Evolutionary conservation across 768 basidiomycete species (phyloP).

Genomic region (Galerina marginata): DNA sequence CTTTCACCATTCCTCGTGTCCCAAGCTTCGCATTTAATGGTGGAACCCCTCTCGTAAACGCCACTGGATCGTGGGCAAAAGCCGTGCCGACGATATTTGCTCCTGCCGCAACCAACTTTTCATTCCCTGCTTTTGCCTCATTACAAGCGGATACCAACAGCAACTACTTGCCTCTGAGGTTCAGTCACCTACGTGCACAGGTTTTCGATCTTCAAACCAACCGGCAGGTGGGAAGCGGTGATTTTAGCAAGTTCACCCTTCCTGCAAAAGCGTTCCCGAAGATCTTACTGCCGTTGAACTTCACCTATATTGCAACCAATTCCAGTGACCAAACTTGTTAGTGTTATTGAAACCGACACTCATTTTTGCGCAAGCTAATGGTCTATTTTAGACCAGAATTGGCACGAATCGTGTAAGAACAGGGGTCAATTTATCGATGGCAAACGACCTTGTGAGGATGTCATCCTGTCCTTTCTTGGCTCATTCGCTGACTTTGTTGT

Average conservation of each 20-base stretch:
- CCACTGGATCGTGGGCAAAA: slow-evolving; percentile 60
- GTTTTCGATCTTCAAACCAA: slow-evolving; percentile 74
- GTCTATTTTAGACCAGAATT: slow-evolving; percentile 60
- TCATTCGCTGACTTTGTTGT: slow-evolving; percentile 25
- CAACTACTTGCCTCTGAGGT: slow-evolving; percentile 80
- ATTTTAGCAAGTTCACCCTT: slow-evolving; percentile 60
- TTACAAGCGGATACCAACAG: slow-evolving; percentile 76
- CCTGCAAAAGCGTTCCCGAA: slow-evolving; percentile 70
- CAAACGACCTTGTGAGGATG: slow-evolving; percentile 62
- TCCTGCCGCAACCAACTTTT: slow-evolving; percentile 85
- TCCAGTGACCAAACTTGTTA: slow-evolving; percentile 83
- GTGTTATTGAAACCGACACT: slow-evolving; percentile 23
- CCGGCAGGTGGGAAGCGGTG: slow-evolving; percentile 70
- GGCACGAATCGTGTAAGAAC: slow-evolving; percentile 82
- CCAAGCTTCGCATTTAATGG: slow-evolving; percentile 72
- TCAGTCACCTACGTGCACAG: slow-evolving; percentile 67
- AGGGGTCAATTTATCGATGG: slow-evolving; percentile 49
- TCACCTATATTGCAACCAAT: slow-evolving; percentile 82
- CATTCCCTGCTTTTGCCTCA: slow-evolving; percentile 79
- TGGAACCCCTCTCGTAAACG: slow-evolving; percentile 59
- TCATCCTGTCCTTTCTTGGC: neutral
- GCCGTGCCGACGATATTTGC: slow-evolving; percentile 69
- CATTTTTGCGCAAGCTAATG: slow-evolving; percentile 7
- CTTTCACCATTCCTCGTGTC: slow-evolving; percentile 83
- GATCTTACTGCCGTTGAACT: slow-evolving; percentile 78